Conservation (phyloP, 768 basidiomycete genomes). For the Tremella yokohamensis region DNA sequence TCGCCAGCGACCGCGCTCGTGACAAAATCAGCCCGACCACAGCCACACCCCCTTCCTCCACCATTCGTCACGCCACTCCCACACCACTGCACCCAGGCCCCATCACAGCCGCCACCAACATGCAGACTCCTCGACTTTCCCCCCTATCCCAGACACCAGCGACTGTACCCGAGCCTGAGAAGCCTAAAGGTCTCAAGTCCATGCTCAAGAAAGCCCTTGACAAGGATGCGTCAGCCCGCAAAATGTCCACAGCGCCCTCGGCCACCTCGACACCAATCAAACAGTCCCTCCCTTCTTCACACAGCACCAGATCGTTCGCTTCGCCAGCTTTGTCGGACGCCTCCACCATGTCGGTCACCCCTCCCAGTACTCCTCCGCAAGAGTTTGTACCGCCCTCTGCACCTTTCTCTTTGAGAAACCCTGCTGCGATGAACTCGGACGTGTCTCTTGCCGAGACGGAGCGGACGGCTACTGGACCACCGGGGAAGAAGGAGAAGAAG, state of each 20-base stretch:
- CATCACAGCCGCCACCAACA: constrained; percentile 43
- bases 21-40: not conserved
- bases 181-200: constrained; percentile 64
- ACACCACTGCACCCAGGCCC: constrained; percentile 47
- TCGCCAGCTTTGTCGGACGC: constrained; percentile 33
- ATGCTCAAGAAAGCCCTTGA: constrained; percentile 67
- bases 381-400: constrained; percentile 21
- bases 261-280: constrained; percentile 21
- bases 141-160: constrained; percentile 64
- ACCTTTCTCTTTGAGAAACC: constrained; percentile 28
- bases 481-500: constrained; percentile 43
- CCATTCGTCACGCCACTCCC: constrained; percentile 17
- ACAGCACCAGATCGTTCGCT: constrained; percentile 20
- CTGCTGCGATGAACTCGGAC: constrained; percentile 33
- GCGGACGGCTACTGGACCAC: constrained; percentile 23
- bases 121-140: constrained; percentile 50
- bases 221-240: constrained; percentile 22
- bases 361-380: constrained; percentile 46
- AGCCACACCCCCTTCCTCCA: constrained; percentile 18
- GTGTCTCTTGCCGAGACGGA: constrained; percentile 37
- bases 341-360: constrained; percentile 39
- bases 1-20: not conserved
- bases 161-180: constrained; percentile 54
- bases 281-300: constrained; percentile 19
- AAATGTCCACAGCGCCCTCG: constrained; percentile 21